Percentiles rank a stretch among this genome's conserved stretches.
phyloP scores from a whole-genome alignment of 352 stramenopile genomes.

The Phytophthora podocarpi region DNA sequence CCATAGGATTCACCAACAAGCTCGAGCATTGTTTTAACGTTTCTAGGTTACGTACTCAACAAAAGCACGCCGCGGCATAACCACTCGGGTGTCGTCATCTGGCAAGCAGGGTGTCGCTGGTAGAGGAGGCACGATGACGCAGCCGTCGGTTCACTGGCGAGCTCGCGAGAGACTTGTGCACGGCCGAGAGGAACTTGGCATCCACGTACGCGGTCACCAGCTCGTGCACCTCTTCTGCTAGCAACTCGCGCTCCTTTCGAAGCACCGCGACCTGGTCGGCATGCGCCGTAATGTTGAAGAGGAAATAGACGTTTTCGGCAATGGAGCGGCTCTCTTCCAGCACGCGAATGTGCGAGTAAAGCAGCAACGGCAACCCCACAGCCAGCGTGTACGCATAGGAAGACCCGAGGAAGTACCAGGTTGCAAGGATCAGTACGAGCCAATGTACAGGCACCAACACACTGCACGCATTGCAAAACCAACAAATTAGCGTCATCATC shows the following conservation, averaged over 20 bases:
- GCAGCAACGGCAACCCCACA: constrained; percentile 58
- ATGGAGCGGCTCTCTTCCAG: constrained; percentile 80
- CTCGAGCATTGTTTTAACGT: background rate
- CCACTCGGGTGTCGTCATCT: background rate
- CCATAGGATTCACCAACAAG: constrained; percentile 1
- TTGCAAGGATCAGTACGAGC: constrained; percentile 61
- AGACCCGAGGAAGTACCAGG: constrained; percentile 59
- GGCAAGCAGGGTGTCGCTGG: constrained; percentile 6
- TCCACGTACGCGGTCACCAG: constrained; percentile 63
- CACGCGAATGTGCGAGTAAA: constrained; percentile 83
- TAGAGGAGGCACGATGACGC: constrained; percentile 34
- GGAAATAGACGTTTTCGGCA: constrained; percentile 76
- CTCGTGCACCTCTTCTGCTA: constrained; percentile 63
- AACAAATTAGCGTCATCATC: constrained; percentile 12
- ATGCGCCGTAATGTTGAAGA: constrained; percentile 74
- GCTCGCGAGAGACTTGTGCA: constrained; percentile 59
- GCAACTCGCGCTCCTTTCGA: constrained; percentile 53
- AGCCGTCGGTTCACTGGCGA: constrained; percentile 41
- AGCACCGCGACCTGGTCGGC: constrained; percentile 60
- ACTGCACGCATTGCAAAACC: constrained; percentile 28
- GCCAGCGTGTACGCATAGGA: constrained; percentile 65
- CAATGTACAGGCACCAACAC: constrained; percentile 74
- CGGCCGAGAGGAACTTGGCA: constrained; percentile 52
- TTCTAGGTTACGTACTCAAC: constrained; percentile 6
- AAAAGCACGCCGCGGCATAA: background rate